These are phyloP conservation scores for Rhodotorula kratochvilovae DNA, from an alignment of 768 basidiomycete species.

Conservation along the genomic window DNA sequence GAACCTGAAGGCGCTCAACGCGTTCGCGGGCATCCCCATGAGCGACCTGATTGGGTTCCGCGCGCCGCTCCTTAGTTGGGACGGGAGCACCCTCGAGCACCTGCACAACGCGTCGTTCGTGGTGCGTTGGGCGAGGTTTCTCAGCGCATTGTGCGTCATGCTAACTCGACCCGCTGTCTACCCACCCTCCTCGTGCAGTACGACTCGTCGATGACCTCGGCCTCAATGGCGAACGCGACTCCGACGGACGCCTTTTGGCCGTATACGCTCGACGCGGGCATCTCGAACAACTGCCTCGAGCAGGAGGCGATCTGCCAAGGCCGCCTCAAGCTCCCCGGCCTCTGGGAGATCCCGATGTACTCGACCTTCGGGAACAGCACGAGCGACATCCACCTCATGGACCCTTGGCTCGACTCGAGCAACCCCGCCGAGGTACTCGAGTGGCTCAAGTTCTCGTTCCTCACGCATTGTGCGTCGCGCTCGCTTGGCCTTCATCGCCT, in stretches of 20 bases:
- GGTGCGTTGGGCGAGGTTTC: background rate
- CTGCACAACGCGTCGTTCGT: conserved; percentile 59
- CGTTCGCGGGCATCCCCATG: conserved; percentile 68
- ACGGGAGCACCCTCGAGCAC: conserved; percentile 59
- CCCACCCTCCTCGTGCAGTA: conserved; percentile 47
- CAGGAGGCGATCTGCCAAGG: conserved; percentile 61
- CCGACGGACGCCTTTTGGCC: conserved; percentile 76
- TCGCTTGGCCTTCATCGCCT: background rate
- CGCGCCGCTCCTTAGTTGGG: conserved; percentile 68
- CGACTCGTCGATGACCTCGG: conserved; percentile 62
- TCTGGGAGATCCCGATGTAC: conserved; percentile 74
- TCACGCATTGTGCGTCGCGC: conserved; percentile 54
- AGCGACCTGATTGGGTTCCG: conserved; percentile 66
- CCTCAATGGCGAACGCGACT: conserved; percentile 63
- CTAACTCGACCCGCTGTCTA: background rate
- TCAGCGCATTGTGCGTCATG: background rate
- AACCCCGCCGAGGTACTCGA: conserved; percentile 47
- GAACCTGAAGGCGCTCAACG: conserved; percentile 71
- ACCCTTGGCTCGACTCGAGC: conserved; percentile 61
- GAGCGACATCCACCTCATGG: conserved; percentile 61
- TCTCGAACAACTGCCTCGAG: conserved; percentile 69
- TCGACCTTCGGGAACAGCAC: background rate
- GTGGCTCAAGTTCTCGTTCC: conserved; percentile 72
- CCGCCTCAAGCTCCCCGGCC: conserved; percentile 64
- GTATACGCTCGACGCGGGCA: conserved; percentile 72